Conservation (phyloP, 2,329 filamentous ascomycete genomes). For the Colletotrichum sojae region DNA sequence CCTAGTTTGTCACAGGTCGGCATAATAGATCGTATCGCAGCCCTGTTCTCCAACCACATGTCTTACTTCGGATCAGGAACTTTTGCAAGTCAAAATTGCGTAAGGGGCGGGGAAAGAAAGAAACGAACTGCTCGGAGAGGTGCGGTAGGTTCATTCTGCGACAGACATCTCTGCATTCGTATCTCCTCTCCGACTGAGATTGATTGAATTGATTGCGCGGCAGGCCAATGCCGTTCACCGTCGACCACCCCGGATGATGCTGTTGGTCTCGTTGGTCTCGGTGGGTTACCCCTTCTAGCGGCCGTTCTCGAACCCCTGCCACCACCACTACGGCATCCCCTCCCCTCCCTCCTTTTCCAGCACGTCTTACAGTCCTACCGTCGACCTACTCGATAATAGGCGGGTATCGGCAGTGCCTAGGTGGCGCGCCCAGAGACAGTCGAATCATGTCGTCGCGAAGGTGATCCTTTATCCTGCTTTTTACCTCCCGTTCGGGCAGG, state of each 20-base stretch:
- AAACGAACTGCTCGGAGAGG: not conserved
- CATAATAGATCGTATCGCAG: no score
- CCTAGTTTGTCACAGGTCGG: no score
- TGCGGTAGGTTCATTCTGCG: not conserved
- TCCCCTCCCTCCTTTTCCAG: not conserved
- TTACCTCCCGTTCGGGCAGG: conserved; percentile 31
- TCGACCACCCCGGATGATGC: not conserved
- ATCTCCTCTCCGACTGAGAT: not conserved
- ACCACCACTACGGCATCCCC: no score
- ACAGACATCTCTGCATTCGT: not conserved
- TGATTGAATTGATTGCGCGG: conserved; percentile 15
- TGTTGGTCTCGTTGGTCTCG: conserved; percentile 3
- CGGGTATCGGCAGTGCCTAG: conserved; percentile 26
- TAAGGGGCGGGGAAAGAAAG: not conserved
- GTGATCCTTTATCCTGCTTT: not conserved
- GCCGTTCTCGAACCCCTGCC: conserved; percentile 29
- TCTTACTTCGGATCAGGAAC: not conserved
- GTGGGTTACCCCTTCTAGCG: conserved; percentile 9
- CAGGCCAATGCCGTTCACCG: conserved; percentile 4
- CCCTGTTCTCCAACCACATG: no score
- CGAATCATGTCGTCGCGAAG: conserved; percentile 20
- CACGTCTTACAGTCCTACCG: not conserved
- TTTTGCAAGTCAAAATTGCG: conserved; percentile 2
- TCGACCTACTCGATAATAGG: not conserved
- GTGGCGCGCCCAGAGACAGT: conserved; percentile 21